Evolutionary conservation across 1,284 basidiomycete genomes (phyloP), one percentile per base, ranked within the genome.

Genomic region (Puccinia horiana): DNA sequence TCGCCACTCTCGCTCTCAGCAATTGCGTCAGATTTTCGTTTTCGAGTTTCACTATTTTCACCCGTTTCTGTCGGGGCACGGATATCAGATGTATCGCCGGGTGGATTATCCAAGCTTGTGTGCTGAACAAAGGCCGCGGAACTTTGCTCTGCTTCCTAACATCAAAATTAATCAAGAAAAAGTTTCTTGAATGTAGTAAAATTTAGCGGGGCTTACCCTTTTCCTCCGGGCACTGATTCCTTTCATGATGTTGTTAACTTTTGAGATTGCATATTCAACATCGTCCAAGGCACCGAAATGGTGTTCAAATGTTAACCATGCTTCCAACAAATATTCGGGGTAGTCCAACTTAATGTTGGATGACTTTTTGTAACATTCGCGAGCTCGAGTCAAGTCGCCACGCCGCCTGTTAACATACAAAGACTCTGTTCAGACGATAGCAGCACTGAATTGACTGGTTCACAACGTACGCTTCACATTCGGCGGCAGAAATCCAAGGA

Each of bases 261-360:
- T 82, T 44, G 72, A 44, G 35, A 69, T 63, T 12, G 80, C 73
- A 76, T 75, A 82, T 52, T 75, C 72, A 42, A 82, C 44, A 42
- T 82, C 73, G 12, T 82, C 72, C 72, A 82, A 74, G 12, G 44
- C 49, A n/a, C 80, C 80, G 56, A 74, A 76, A 52, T 76, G 80
- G 69, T 82, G 80, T 44, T 82, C 80, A 58, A 82, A 82, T n/a
- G 61, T 82, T 42, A 82, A 40, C 80, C 80, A 82, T 37, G 80
- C 72, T 40, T 82, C 72, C 32, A 82, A 44, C n/a, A 82, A 63
- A 82, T 76, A 82, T 76, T 82, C 80, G 2, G 80, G 80, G 29
- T 82, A 82, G 32, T 82, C 80, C 11, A 82, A 58, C 40, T 82
- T 82, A 23, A 72, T 61, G 72, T 82, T 82, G 32, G 80, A 73